A percentile compares a stretch with the other conserved stretches of the same genome.
These are phyloP conservation scores for Xylariales sp. DNA, from an alignment of 2,329 filamentous ascomycete species.

Conservation along the genomic window DNA sequence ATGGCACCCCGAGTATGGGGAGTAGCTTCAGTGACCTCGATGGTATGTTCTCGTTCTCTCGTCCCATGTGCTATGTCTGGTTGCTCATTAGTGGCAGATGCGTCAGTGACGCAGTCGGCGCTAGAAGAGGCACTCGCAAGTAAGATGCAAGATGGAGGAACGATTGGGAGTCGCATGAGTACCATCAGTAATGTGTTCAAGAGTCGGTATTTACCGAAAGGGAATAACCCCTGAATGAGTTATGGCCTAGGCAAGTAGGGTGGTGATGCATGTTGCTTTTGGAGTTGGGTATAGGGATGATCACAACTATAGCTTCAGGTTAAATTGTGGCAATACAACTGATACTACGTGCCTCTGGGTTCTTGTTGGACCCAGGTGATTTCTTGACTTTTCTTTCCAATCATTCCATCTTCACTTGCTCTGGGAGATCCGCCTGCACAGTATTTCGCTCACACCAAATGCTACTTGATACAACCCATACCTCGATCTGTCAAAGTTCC, in stretches of 20 bases:
- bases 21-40: slow-evolving; percentile 85
- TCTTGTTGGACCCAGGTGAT: too few relatives aligned
- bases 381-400: too few relatives aligned
- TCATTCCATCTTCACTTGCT: too few relatives aligned
- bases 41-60: slow-evolving; percentile 39
- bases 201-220: slow-evolving; percentile 50
- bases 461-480: too few relatives aligned
- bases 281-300: background rate
- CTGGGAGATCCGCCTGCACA: too few relatives aligned
- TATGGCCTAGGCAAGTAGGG: background rate
- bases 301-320: too few relatives aligned
- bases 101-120: slow-evolving; percentile 75
- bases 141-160: slow-evolving; percentile 59
- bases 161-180: slow-evolving; percentile 60
- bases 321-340: too few relatives aligned
- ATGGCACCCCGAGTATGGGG: slow-evolving; percentile 74
- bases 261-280: background rate
- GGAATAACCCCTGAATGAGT: slow-evolving; percentile 7
- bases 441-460: too few relatives aligned
- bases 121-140: slow-evolving; percentile 74
- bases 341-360: too few relatives aligned
- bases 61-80: slow-evolving; percentile 5
- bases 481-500: too few relatives aligned
- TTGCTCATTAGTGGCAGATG: slow-evolving; percentile 44
- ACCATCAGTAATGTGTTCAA: slow-evolving; percentile 62